Conservation (phyloP, 495 filamentous ascomycete genomes). For the Xylaria longipes region DNA sequence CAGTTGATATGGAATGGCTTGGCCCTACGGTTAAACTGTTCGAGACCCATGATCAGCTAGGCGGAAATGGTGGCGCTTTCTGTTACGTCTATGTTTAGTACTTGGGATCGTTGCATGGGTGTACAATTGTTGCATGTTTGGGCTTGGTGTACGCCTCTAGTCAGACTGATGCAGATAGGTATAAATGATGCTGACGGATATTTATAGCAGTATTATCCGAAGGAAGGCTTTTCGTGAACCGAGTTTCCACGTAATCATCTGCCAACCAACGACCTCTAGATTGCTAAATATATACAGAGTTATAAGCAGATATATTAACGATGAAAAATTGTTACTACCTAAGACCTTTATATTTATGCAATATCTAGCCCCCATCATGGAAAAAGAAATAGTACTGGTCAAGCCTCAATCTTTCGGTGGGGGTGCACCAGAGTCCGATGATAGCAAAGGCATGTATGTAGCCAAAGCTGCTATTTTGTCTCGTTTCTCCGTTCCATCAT, state of each 20-base stretch:
- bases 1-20: conserved; percentile 45
- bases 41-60: conserved; percentile 47
- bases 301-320: neutral
- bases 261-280: neutral
- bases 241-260: neutral
- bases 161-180: neutral
- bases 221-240: neutral
- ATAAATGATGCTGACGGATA: neutral
- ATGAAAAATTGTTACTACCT: neutral
- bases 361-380: neutral
- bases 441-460: neutral
- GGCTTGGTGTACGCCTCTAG: neutral
- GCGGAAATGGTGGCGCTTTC: conserved; percentile 42
- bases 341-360: neutral
- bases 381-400: neutral
- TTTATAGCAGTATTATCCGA: neutral
- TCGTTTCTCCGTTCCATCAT: neutral
- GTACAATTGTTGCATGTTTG: neutral
- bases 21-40: conserved; percentile 40
- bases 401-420: neutral
- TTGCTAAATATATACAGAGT: neutral
- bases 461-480: neutral
- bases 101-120: neutral
- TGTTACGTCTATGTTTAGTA: conserved; percentile 48
- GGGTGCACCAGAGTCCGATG: neutral